A percentile compares a stretch with the other conserved stretches of the same genome.
phyloP scores from a whole-genome alignment of 306 rosid species.

The Fagus crenata region DNA sequence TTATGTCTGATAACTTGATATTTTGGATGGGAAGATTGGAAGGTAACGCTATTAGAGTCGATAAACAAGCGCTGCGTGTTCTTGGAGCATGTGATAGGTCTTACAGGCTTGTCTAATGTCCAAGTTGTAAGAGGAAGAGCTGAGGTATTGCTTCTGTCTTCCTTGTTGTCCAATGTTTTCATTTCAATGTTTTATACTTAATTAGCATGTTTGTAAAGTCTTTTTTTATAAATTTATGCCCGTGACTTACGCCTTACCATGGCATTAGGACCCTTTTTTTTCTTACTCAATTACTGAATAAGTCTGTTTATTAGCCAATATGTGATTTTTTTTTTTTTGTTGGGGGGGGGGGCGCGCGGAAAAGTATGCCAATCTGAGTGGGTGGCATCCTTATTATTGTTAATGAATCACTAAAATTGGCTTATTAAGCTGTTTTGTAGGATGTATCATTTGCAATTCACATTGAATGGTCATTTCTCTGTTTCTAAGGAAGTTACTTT shows the following conservation, averaged over 20 bases:
- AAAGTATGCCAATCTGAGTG: too few relatives aligned
- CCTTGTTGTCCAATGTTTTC: background rate
- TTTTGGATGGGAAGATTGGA: slow-evolving; percentile 62
- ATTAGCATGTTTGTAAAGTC: background rate
- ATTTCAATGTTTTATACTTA: background rate
- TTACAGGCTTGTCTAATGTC: slow-evolving; percentile 64
- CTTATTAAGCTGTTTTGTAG: background rate
- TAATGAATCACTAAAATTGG: background rate
- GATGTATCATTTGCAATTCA: background rate
- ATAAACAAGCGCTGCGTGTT: slow-evolving; percentile 81
- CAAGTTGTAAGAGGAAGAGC: slow-evolving; percentile 89
- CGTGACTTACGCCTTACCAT: background rate
- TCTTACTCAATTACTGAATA: too few relatives aligned
- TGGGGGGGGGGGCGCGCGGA: background rate
- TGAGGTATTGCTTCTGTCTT: slow-evolving; percentile 51
- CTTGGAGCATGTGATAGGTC: slow-evolving; percentile 71
- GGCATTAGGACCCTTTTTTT: background rate
- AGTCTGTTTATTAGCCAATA: too few relatives aligned
- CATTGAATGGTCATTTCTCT: background rate
- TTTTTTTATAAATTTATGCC: background rate
- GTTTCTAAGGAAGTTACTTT: background rate
- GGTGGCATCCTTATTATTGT: background rate
- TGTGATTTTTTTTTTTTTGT: too few relatives aligned
- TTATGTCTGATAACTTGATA: background rate
- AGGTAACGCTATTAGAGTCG: slow-evolving; percentile 79